Evolutionary conservation across 2,329 filamentous ascomycete species (phyloP).

Genomic region (Teratosphaeria epicoccoides): DNA sequence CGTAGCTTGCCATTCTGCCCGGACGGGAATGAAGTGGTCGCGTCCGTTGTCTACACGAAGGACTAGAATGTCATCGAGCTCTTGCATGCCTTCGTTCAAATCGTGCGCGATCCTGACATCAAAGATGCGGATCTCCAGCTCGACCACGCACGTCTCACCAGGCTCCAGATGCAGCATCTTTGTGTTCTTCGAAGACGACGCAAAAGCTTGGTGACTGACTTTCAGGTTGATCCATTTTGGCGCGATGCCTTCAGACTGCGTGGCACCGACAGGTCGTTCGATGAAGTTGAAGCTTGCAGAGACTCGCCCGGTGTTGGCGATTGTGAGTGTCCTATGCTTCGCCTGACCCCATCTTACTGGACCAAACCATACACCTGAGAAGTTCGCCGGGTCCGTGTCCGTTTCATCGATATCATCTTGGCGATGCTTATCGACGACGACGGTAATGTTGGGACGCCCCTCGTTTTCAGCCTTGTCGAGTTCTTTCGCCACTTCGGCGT

Average conservation of each 20-base stretch:
- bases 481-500: conserved; percentile 77
- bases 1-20: conserved; percentile 67
- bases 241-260: conserved; percentile 28
- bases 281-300: conserved; percentile 71
- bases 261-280: conserved; percentile 50
- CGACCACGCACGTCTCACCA: conserved; percentile 66
- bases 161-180: conserved; percentile 62
- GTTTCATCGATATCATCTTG: conserved; percentile 30
- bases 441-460: conserved; percentile 55
- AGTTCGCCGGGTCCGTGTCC: conserved; percentile 29
- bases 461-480: conserved; percentile 90
- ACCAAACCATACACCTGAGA: conserved; percentile 66
- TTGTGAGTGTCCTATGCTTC: conserved; percentile 58
- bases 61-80: conserved; percentile 77
- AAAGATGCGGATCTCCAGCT: conserved; percentile 57
- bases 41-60: conserved; percentile 72
- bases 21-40: conserved; percentile 82
- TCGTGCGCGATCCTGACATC: conserved; percentile 52
- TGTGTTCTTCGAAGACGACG: conserved; percentile 12
- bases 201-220: conserved; percentile 15
- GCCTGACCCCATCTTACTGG: conserved; percentile 58
- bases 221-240: conserved; percentile 60
- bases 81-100: conserved; percentile 57
- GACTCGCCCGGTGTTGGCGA: conserved; percentile 86
- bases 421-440: conserved; percentile 59